Evolutionary conservation across 257 asterid species (phyloP).

Genomic region (Solanum clarkiae): DNA sequence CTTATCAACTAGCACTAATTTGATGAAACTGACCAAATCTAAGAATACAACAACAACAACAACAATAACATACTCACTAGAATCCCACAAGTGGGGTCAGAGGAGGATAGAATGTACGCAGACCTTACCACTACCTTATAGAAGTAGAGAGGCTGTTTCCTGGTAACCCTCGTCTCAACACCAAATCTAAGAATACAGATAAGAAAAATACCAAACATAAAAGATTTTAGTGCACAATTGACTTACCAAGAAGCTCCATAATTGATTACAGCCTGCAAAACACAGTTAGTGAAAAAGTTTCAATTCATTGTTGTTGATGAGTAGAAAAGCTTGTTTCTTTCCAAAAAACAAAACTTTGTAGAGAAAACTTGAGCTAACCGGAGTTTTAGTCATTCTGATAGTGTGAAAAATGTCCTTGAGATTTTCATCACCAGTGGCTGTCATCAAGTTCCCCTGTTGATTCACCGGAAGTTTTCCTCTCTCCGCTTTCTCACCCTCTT

Average conservation of each 20-base stretch:
- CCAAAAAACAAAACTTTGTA: background rate
- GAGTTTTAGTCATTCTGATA: slow-evolving; percentile 46
- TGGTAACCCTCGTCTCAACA: too few relatives aligned
- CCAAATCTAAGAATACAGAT: background rate
- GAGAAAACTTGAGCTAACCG: slow-evolving; percentile 22
- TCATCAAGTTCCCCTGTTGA: slow-evolving; percentile 15
- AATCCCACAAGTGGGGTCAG: too few relatives aligned
- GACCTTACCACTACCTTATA: too few relatives aligned
- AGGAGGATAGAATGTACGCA: too few relatives aligned
- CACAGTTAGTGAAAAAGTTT: background rate
- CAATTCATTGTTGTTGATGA: background rate
- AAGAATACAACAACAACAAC: background rate
- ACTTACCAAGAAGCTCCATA: slow-evolving; percentile 89
- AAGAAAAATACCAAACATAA: background rate
- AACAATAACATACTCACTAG: too few relatives aligned
- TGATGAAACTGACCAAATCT: background rate
- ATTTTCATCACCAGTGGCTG: slow-evolving; percentile 47
- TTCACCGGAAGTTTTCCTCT: background rate
- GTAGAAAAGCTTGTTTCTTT: background rate
- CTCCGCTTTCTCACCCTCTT: slow-evolving; percentile 8
- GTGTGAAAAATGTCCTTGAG: slow-evolving; percentile 50
- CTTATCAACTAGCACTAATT: background rate
- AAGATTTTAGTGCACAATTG: background rate
- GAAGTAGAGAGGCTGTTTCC: too few relatives aligned
- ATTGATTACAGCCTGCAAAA: slow-evolving; percentile 73